Evolutionary conservation across 108 stramenopile species (phyloP).

Genomic region (Discostella pseudostelligera): DNA sequence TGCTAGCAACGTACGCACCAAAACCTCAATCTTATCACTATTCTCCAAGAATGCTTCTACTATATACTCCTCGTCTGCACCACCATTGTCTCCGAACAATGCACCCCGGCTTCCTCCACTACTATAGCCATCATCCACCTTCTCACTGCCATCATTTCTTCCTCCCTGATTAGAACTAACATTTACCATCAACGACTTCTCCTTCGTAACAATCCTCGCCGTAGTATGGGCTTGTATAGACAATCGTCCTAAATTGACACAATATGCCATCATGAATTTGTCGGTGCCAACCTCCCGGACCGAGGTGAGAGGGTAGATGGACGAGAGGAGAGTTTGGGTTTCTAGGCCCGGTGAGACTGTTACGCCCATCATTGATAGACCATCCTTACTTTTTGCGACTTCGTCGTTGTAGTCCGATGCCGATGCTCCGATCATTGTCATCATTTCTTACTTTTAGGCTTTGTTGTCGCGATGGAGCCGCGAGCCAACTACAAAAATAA

Average conservation of each 20-base stretch:
- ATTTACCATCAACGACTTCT: neutral
- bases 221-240: slow-evolving; percentile 37
- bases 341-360: too few species aligned
- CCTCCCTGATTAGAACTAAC: too few species aligned
- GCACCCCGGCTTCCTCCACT: neutral
- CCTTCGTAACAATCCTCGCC: slow-evolving; percentile 3
- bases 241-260: slow-evolving; percentile 40
- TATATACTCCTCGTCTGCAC: slow-evolving; percentile 36
- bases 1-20: slow-evolving; percentile 36
- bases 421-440: too few species aligned
- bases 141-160: too few species aligned
- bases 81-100: neutral
- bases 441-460: too few species aligned
- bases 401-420: too few species aligned
- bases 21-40: slow-evolving; percentile 15
- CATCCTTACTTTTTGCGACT: too few species aligned
- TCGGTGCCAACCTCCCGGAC: slow-evolving; percentile 21
- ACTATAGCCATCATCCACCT: neutral
- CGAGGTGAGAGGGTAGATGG: slow-evolving; percentile 9
- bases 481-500: too few species aligned
- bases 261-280: slow-evolving; percentile 40
- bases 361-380: too few species aligned
- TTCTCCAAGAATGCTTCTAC: slow-evolving; percentile 41
- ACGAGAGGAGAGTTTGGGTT: neutral
- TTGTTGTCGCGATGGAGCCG: too few species aligned